Conservation (phyloP, 2,329 filamentous ascomycete species). For the Dactylellina drechsleri region DNA sequence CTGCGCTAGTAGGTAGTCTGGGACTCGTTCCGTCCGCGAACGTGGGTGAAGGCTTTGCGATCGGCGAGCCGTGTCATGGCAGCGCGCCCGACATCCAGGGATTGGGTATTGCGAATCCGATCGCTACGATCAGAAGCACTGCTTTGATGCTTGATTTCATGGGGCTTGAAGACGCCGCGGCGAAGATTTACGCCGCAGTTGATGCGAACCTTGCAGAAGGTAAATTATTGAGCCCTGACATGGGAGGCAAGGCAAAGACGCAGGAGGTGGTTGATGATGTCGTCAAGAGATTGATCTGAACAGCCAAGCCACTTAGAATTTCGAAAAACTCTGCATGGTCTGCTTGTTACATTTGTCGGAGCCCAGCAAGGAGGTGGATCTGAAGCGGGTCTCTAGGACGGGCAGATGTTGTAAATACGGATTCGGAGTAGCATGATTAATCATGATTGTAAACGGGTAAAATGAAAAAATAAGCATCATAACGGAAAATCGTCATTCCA, state of each 20-base stretch:
- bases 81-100: conserved; percentile 96
- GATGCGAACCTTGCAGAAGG: conserved; percentile 89
- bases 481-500: conserved; percentile 9
- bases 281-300: conserved; percentile 72
- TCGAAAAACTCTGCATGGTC: neutral
- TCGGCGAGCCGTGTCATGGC: conserved; percentile 97
- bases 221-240: conserved; percentile 83
- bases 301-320: neutral
- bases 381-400: conserved; percentile 15
- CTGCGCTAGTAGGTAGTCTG: conserved; percentile 88
- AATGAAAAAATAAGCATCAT: conserved; percentile 3
- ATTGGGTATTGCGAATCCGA: conserved; percentile 91
- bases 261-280: conserved; percentile 89
- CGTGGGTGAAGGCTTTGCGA: conserved; percentile 91
- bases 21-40: conserved; percentile 95
- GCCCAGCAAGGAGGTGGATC: neutral
- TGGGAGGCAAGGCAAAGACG: conserved; percentile 87
- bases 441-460: neutral
- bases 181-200: conserved; percentile 88
- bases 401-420: conserved; percentile 6
- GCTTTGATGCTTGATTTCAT: conserved; percentile 97
- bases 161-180: conserved; percentile 84
- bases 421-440: conserved; percentile 11
- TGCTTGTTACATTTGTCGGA: too few species aligned
- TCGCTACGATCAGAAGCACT: conserved; percentile 89